Conservation (phyloP, 345 rosid species). For the Eucalyptus albens region DNA sequence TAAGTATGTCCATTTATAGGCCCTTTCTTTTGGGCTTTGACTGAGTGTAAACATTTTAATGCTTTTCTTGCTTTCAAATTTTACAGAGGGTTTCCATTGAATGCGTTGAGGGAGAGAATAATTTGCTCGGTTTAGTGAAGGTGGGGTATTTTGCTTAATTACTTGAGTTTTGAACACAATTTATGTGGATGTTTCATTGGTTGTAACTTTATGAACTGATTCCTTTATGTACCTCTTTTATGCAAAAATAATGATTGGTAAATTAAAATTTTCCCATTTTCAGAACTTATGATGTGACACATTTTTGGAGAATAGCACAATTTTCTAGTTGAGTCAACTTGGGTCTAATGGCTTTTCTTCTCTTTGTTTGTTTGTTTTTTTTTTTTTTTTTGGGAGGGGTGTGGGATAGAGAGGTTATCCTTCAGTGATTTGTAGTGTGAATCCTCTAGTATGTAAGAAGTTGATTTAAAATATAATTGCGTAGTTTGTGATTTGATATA, state of each 20-base stretch:
- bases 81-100: slow-evolving; percentile 5
- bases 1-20: too few relatives aligned
- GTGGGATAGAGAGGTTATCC: neutral
- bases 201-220: neutral
- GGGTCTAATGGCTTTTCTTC: neutral
- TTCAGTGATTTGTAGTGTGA: neutral
- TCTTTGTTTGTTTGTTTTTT: too few relatives aligned
- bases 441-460: neutral
- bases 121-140: slow-evolving; percentile 94
- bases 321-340: neutral
- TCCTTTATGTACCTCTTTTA: neutral
- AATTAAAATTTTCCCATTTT: neutral
- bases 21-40: too few relatives aligned
- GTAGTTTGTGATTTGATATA: neutral
- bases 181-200: neutral
- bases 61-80: too few relatives aligned
- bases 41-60: too few relatives aligned
- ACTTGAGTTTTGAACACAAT: neutral
- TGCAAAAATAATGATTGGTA: neutral
- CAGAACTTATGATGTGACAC: neutral
- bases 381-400: too few relatives aligned
- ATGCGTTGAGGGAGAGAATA: slow-evolving; percentile 45
- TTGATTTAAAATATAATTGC: neutral
- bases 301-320: neutral
- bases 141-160: slow-evolving; percentile 19